A percentile compares a stretch with the other conserved stretches of the same genome.
Conservation (phyloP, 2,329 filamentous ascomycete species). For the Beauveria brongniartii region DNA sequence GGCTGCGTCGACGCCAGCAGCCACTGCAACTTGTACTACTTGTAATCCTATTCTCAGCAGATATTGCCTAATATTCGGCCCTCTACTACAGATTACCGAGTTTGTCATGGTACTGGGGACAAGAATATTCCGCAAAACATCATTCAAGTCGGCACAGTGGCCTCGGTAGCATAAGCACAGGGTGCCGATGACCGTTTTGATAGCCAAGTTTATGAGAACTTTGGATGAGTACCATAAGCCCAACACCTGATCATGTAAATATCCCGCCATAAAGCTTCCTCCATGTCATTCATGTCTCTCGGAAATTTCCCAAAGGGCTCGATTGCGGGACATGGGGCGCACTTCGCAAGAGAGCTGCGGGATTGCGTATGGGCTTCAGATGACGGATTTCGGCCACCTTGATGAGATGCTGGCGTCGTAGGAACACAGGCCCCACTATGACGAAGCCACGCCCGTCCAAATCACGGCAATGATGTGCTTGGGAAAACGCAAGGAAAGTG, state of each 20-base stretch:
- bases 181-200: background rate
- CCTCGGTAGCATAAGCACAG: background rate
- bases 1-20: background rate
- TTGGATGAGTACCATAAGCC: background rate
- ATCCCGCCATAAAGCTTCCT: background rate
- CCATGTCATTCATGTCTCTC: background rate
- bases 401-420: background rate
- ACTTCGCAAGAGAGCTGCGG: background rate
- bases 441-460: background rate
- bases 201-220: background rate
- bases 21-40: background rate
- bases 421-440: background rate
- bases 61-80: background rate
- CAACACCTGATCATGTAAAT: background rate
- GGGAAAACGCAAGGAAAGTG: background rate
- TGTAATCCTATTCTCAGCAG: background rate
- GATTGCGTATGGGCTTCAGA: background rate
- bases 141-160: background rate
- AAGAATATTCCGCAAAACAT: background rate
- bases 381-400: constrained; percentile 2
- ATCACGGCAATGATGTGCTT: background rate
- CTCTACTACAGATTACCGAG: background rate
- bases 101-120: background rate
- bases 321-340: background rate
- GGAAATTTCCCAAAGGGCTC: constrained; percentile 2